Conservation (phyloP, 108 stramenopile genomes). For the Mayamaea pseudoterrestris region DNA sequence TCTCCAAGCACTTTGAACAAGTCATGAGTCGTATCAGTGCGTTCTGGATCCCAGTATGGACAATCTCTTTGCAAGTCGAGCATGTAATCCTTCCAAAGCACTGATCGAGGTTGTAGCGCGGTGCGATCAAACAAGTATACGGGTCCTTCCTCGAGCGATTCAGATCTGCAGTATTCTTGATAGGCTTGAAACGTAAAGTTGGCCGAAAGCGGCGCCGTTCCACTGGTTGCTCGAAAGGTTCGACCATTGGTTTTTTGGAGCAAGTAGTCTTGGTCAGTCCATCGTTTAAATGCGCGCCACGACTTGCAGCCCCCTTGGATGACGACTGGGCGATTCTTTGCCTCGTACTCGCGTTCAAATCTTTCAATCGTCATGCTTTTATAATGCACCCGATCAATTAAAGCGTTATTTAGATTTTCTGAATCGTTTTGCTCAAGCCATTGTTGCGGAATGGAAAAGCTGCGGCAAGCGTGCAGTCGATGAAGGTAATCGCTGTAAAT, state of each 20-base stretch:
- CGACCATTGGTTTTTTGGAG: slow-evolving; percentile 4
- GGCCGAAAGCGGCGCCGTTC: slow-evolving; percentile 63
- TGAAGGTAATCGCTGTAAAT: slow-evolving; percentile 66
- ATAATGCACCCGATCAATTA: slow-evolving; percentile 11
- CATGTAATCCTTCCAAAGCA: slow-evolving; percentile 42
- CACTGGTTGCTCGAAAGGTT: slow-evolving; percentile 65
- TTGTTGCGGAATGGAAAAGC: slow-evolving; percentile 48
- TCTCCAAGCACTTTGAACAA: slow-evolving; percentile 62
- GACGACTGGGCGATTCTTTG: slow-evolving; percentile 49
- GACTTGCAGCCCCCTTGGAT: slow-evolving; percentile 44
- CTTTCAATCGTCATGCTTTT: slow-evolving; percentile 20
- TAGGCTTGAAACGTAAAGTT: slow-evolving; percentile 58
- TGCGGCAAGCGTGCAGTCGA: slow-evolving; percentile 70
- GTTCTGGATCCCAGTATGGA: slow-evolving; percentile 49
- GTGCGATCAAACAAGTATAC: slow-evolving; percentile 79
- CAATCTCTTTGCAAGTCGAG: slow-evolving; percentile 33
- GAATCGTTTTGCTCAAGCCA: not conserved
- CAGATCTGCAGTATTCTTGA: slow-evolving; percentile 31
- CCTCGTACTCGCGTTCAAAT: slow-evolving; percentile 52
- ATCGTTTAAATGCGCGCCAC: slow-evolving; percentile 43
- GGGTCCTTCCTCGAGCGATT: slow-evolving; percentile 64
- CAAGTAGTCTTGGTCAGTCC: slow-evolving; percentile 29
- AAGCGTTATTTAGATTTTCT: not conserved
- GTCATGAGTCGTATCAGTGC: slow-evolving; percentile 34
- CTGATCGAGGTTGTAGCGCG: slow-evolving; percentile 31